Percentiles rank a stretch among this genome's conserved stretches.
Evolutionary conservation across 2,329 filamentous ascomycete genomes (phyloP).

Genomic region (Aplosporella prunicola): DNA sequence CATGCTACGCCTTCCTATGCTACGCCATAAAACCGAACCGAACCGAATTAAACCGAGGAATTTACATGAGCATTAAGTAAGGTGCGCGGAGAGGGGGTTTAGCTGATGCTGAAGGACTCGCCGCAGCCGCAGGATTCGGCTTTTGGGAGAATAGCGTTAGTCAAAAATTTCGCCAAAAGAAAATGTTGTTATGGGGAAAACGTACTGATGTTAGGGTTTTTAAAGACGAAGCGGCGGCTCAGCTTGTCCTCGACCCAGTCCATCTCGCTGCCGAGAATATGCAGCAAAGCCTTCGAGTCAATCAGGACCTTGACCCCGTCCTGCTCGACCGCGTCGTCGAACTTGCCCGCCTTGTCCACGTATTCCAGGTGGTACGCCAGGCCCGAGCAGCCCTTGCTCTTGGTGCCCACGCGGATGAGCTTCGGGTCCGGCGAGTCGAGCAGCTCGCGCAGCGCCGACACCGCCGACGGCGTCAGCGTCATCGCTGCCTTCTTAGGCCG

Average conservation of each 20-base stretch:
- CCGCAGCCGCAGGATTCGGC: slow-evolving; percentile 95
- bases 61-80: not conserved
- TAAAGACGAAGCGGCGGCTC: slow-evolving; percentile 84
- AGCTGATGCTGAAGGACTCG: slow-evolving; percentile 69
- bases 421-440: slow-evolving; percentile 82
- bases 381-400: slow-evolving; percentile 88
- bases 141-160: slow-evolving; percentile 40
- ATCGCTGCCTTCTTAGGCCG: slow-evolving; percentile 85
- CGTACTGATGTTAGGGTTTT: slow-evolving; percentile 97
- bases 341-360: slow-evolving; percentile 77
- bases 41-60: slow-evolving; percentile 11
- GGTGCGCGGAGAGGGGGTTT: slow-evolving; percentile 9
- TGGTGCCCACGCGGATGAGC: slow-evolving; percentile 87
- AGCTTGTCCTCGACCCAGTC: slow-evolving; percentile 97
- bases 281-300: slow-evolving; percentile 94
- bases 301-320: slow-evolving; percentile 94
- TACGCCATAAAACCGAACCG: slow-evolving; percentile 20
- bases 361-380: slow-evolving; percentile 91
- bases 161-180: not conserved
- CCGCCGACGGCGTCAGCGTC: slow-evolving; percentile 69
- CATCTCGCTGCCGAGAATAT: slow-evolving; percentile 98
- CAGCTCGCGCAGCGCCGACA: slow-evolving; percentile 66
- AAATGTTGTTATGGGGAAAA: slow-evolving; percentile 19
- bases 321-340: slow-evolving; percentile 90
- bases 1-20: slow-evolving; percentile 13